Evolutionary conservation across 225 moss, liverwort and hornwort genomes (phyloP), one percentile per base, ranked within the genome.

Genomic region (Antitrichia curtipendula): DNA sequence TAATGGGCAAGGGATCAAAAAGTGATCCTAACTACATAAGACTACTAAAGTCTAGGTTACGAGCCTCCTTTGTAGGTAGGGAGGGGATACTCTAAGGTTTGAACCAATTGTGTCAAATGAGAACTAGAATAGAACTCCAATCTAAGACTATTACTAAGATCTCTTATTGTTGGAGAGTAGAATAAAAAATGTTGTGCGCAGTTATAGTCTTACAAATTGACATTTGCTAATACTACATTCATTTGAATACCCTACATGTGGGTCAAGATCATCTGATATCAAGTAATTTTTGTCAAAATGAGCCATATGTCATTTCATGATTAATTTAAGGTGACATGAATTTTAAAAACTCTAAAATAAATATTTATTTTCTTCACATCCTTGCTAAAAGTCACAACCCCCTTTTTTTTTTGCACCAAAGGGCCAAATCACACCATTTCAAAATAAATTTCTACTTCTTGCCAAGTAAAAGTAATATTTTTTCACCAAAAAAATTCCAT

Each of bases 1-100:
- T 34, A 8, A 50, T 50, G 13, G 13, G 0, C 8, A 52, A 8
- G 2, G 22, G 34, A 75, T 34, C 3, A 75, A 22, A 27, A 50
- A 12, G 3, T 0, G 0, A 32, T 50, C 17, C 0, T 50, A 2
- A 34, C 3, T 50, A 22, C 1, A 5, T 13, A 3, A 75, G 21
- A 74, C 1, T 3, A 1, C 5, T 32, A 50, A 75, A 34, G 3
- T 50, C 8, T 74, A 50, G 8, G 1, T 74, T 32, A 32, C 0
- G 0, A 32, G 32, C 19, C 3, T 32, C 4, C 1, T 25, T 47
- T 18, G 19, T 19, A 31, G 3, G 2, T 31, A 2, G 15, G 0
- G 3, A 45, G 10, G 28, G 10, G 9, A 43, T 31, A 11, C 11
- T 31, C 4, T 73, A 31, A 74, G 4, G 18, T 20, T 2, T 32